phyloP scores from a whole-genome alignment of 257 asterid species.

The Linderniella brevidens region DNA sequence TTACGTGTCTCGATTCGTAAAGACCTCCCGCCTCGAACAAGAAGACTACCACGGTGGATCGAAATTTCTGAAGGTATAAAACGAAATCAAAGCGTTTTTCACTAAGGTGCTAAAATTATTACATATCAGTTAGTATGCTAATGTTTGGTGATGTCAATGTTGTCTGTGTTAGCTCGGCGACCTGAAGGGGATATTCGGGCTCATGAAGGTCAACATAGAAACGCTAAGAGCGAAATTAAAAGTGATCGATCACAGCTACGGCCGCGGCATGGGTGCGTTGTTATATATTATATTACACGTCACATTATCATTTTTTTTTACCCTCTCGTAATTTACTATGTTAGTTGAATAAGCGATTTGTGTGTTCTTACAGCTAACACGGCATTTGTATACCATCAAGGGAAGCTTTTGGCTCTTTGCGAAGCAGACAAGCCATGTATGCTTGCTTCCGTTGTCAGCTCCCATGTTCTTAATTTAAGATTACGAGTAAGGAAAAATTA shows the following conservation, averaged over 20 bases:
- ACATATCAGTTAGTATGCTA: background rate
- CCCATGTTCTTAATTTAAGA: background rate
- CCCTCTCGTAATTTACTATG: background rate
- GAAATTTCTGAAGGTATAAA: conserved; percentile 71
- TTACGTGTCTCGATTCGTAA: conserved; percentile 82
- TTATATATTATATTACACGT: background rate
- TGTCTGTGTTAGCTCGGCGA: conserved; percentile 61
- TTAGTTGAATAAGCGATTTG: conserved; percentile 4
- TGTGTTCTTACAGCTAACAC: conserved; percentile 66
- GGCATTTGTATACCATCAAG: conserved; percentile 75
- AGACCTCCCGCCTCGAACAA: conserved; percentile 77
- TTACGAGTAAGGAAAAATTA: no score
- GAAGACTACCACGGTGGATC: conserved; percentile 73
- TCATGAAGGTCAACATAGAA: conserved; percentile 49
- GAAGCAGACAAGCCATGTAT: conserved; percentile 97
- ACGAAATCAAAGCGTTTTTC: background rate
- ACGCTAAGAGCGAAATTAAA: conserved; percentile 59
- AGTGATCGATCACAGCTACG: conserved; percentile 62
- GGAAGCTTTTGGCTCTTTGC: conserved; percentile 81
- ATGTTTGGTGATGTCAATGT: conserved; percentile 1
- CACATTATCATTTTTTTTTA: background rate
- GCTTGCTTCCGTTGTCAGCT: conserved; percentile 12
- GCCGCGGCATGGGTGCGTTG: conserved; percentile 62
- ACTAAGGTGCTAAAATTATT: background rate
- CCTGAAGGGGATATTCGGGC: conserved; percentile 75